Percentiles rank a stretch among this genome's conserved stretches.
These are phyloP conservation scores for Trichosporon sp. DNA, from an alignment of 1,284 basidiomycete genomes.

Conservation along the genomic window DNA sequence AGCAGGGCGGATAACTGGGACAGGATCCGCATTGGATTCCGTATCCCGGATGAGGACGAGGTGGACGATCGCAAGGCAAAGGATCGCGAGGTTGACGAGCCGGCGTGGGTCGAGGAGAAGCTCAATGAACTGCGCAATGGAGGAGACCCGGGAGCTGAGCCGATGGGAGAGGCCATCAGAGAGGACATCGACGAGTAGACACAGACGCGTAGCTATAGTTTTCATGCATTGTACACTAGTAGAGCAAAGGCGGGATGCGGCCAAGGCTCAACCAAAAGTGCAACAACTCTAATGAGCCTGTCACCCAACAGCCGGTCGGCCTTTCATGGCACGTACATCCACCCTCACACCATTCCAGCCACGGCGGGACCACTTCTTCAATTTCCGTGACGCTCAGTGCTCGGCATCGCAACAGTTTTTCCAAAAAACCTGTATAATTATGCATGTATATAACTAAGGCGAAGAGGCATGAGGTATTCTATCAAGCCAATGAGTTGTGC, in stretches of 20 bases:
- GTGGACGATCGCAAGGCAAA: conserved; percentile 11
- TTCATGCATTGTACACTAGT: conserved; percentile 1
- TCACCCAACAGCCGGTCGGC: no score
- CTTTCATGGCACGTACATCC: no score
- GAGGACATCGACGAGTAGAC: background rate
- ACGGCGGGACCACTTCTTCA: no score
- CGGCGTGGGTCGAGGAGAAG: conserved; percentile 31
- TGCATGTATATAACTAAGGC: background rate
- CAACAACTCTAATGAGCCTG: no score
- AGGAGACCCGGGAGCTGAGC: background rate
- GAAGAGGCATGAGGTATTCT: background rate
- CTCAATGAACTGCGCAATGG: conserved; percentile 2
- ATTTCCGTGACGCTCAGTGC: no score
- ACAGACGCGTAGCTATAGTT: background rate
- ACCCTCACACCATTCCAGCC: no score
- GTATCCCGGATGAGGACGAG: conserved; percentile 26
- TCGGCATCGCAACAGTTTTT: background rate
- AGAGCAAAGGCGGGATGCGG: no score
- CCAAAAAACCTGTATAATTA: background rate
- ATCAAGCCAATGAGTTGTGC: background rate
- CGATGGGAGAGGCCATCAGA: background rate
- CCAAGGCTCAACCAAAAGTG: no score
- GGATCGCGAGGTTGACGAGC: conserved; percentile 23
- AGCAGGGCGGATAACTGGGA: conserved; percentile 29
- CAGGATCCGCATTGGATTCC: conserved; percentile 34